Conservation (phyloP, 768 basidiomycete genomes). For the Tulasnella sp. region DNA sequence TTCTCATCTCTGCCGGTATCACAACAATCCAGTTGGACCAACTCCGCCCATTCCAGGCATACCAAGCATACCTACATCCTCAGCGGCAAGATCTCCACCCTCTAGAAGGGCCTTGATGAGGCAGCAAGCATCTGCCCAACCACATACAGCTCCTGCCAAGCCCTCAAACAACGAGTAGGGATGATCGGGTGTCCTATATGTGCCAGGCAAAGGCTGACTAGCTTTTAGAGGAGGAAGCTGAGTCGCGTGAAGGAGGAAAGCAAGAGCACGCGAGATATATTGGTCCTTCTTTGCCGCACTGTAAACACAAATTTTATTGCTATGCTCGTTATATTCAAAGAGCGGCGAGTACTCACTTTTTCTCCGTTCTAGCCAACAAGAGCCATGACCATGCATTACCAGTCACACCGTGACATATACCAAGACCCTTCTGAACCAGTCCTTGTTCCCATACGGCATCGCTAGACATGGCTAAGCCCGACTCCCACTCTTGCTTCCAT, state of each 20-base stretch:
- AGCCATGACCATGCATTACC: constrained; percentile 17
- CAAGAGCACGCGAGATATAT: constrained; percentile 4
- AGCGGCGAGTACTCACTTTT: too few species aligned
- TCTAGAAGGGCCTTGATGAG: constrained; percentile 12
- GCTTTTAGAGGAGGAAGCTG: constrained; percentile 9
- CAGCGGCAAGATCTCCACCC: too few species aligned
- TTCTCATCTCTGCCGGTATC: too few species aligned
- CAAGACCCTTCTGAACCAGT: constrained; percentile 13
- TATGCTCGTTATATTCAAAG: too few species aligned
- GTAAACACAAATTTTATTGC: too few species aligned
- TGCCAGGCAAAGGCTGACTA: not conserved
- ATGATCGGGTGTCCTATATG: constrained; percentile 14
- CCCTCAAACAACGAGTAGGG: constrained; percentile 16
- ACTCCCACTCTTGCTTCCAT: not conserved
- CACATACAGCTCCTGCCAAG: constrained; percentile 13
- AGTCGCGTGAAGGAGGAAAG: constrained; percentile 14
- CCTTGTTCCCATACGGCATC: constrained; percentile 16
- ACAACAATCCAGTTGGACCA: not conserved
- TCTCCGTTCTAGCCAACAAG: not conserved
- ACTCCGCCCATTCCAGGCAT: constrained; percentile 15
- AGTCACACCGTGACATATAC: constrained; percentile 15
- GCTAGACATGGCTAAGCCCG: not conserved
- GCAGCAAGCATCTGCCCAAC: constrained; percentile 14
- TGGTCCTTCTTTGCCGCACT: not conserved
- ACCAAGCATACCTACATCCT: constrained; percentile 5